phyloP scores from a whole-genome alignment of 441 rosid species.

The Mallotus japonicus region DNA sequence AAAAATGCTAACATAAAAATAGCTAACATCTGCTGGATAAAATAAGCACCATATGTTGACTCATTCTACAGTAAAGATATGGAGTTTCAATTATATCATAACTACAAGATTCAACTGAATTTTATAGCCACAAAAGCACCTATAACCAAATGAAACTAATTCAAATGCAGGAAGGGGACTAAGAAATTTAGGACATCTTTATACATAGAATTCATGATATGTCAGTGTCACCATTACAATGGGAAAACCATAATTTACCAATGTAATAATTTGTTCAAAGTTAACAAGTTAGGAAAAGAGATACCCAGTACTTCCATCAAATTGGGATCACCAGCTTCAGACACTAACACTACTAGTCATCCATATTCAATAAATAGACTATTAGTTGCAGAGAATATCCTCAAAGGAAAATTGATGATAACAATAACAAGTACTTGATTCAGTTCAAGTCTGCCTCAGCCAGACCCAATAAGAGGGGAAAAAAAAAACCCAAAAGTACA shows the following conservation, averaged over 20 bases:
- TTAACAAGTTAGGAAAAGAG: no score
- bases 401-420: not conserved
- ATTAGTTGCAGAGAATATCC: no score
- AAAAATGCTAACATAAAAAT: not conserved
- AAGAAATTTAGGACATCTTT: not conserved
- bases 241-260: no score
- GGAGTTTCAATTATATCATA: no score
- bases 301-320: no score
- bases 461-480: not conserved
- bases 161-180: not conserved
- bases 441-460: no score
- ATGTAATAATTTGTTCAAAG: not conserved
- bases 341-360: no score
- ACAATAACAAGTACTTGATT: no score
- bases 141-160: not conserved
- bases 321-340: no score
- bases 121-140: not conserved
- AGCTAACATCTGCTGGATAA: not conserved
- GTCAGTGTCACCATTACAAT: not conserved
- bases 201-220: not conserved
- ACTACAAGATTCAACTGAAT: not conserved
- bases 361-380: no score
- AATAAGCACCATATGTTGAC: not conserved
- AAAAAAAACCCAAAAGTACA: not conserved
- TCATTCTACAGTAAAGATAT: not conserved